Evolutionary conservation across 352 stramenopile species (phyloP).

Genomic region (Globisporangium barbulae): DNA sequence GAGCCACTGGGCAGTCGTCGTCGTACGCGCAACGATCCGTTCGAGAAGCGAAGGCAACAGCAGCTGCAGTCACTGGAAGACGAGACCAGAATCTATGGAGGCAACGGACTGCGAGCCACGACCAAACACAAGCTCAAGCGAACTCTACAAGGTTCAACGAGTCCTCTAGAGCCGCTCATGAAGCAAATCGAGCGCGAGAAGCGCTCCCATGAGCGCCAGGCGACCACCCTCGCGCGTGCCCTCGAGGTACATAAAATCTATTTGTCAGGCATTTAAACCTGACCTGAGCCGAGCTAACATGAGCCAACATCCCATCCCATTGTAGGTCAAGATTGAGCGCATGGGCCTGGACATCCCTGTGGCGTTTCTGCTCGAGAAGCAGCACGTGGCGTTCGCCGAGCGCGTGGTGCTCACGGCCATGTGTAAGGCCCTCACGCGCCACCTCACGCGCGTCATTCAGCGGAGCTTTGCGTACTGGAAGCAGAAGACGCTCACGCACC

Average conservation of each 20-base stretch:
- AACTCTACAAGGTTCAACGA: background rate
- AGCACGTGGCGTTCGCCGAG: slow-evolving; percentile 22
- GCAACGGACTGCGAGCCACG: background rate
- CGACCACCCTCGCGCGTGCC: background rate
- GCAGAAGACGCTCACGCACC: slow-evolving; percentile 17
- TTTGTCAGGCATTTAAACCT: background rate
- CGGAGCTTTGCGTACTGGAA: slow-evolving; percentile 17
- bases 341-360: slow-evolving; percentile 19
- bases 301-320: background rate
- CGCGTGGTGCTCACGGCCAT: slow-evolving; percentile 21
- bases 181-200: slow-evolving; percentile 7
- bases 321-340: slow-evolving; percentile 13
- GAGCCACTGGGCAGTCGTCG: background rate
- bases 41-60: background rate
- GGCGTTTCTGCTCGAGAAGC: slow-evolving; percentile 21
- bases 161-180: background rate
- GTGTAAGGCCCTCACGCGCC: slow-evolving; percentile 10
- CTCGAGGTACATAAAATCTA: slow-evolving; percentile 3
- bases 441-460: slow-evolving; percentile 14
- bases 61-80: slow-evolving; percentile 5
- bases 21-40: background rate
- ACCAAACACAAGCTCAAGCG: background rate
- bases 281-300: background rate
- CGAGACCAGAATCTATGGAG: slow-evolving; percentile 5
- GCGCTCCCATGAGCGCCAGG: background rate